Evolutionary conservation across 768 basidiomycete species (phyloP), one percentile per base, ranked within the genome.

Genomic region (Tricholoma flavovirens): DNA sequence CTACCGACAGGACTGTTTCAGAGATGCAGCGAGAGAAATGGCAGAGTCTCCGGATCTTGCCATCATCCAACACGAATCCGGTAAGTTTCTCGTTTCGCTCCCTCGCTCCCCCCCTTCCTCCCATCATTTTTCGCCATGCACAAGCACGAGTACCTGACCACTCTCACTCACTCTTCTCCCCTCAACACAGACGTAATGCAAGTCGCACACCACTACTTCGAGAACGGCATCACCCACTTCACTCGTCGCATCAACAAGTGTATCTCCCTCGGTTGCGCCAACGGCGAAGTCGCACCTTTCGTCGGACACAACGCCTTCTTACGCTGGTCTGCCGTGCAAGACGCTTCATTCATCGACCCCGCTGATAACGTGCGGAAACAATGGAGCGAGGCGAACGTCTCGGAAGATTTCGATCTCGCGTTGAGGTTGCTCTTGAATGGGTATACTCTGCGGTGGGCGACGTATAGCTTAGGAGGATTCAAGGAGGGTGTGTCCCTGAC

Each of bases 401-500:
- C 85, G 21, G 89, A 93, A 64, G 90, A 90, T 68, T 91, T 90
- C 64, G 86, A 89, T 69, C 79, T 90, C 69, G 87, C 88, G 1
- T 70, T 88, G 14, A 74, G 87, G 56, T 69, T 90, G 30, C 74
- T 91, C 64, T 74, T 87, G 53, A 76, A 82, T 53, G 87, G 84
- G 2, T 90, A 89, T 65, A 84, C 82, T 54, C 77, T 90, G 59
- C 79, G 87, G 11, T 87, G 88, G 91, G 88, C 91, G 32, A 89
- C 89, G 1, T 95, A 95, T 69, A 86, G 83, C 1, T 77, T 88
- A 32, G 85, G 90, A 33, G 88, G 83, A 6, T 95, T 94, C 72
- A 88, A 94, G 73, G 93, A 95, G 65, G 93, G 93, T 54, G 93
- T 95, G 19, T 86, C 84, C 4, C 73, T 95, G 49, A 93, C 91